These are phyloP conservation scores for Raddia guianensis DNA, from an alignment of 176 grass and related monocot genomes.

Conservation along the genomic window DNA sequence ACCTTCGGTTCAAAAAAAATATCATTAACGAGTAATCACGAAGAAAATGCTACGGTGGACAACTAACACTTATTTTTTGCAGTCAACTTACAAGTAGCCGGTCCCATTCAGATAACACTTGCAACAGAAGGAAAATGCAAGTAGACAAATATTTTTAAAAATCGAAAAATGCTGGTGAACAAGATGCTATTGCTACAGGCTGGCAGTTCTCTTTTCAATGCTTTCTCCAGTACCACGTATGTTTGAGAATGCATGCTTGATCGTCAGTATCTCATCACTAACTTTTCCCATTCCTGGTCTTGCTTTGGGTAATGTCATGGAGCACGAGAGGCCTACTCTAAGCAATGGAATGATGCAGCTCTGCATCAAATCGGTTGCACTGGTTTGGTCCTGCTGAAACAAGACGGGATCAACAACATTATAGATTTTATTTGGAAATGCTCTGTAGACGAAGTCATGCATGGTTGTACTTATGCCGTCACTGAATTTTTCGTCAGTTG, in stretches of 20 bases:
- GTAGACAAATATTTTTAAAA: too few species aligned
- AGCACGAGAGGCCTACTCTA: conserved; percentile 42
- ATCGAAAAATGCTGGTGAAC: too few species aligned
- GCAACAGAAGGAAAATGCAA: too few species aligned
- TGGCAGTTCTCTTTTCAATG: too few species aligned
- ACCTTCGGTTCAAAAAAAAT: too few species aligned
- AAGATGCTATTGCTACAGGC: too few species aligned
- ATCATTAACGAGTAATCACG: too few species aligned
- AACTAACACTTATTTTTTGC: too few species aligned
- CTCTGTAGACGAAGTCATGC: conserved; percentile 18
- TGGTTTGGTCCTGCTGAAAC: background rate
- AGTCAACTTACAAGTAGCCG: too few species aligned
- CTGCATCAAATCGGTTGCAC: background rate
- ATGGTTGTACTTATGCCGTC: background rate
- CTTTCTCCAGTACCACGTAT: background rate
- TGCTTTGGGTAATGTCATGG: conserved; percentile 16
- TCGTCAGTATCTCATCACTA: conserved; percentile 20
- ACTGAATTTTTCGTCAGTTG: conserved; percentile 38
- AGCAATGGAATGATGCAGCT: conserved; percentile 43
- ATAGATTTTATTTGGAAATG: conserved; percentile 9
- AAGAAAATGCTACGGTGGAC: too few species aligned
- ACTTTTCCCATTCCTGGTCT: conserved; percentile 40
- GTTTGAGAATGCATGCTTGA: conserved; percentile 28
- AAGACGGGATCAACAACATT: conserved; percentile 23
- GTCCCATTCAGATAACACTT: too few species aligned